Evolutionary conservation across 441 rosid genomes (phyloP).

Genomic region (Syzygium malaccense): DNA sequence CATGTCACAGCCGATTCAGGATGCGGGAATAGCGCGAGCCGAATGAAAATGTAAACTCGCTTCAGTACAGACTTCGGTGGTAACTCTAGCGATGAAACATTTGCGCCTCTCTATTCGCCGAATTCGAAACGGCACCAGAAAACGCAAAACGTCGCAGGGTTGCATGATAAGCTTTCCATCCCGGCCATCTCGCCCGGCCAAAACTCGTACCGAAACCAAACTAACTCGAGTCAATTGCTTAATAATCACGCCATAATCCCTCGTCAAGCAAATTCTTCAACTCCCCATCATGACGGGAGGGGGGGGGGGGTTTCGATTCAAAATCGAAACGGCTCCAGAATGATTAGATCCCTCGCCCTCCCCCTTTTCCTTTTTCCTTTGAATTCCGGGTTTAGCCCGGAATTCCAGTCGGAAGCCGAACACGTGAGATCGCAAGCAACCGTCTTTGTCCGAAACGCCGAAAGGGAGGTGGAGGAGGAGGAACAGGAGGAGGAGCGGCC

Average conservation of each 20-base stretch:
- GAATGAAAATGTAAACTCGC: background rate
- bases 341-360: background rate
- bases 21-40: fast-evolving
- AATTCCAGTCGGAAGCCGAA: background rate
- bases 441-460: background rate
- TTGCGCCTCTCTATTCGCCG: background rate
- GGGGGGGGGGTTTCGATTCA: background rate
- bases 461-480: background rate
- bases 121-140: background rate
- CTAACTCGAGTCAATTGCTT: background rate
- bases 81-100: background rate
- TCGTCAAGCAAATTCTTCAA: background rate
- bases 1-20: background rate
- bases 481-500: background rate
- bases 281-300: background rate
- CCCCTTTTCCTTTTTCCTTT: background rate
- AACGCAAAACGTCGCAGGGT: fast-evolving
- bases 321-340: background rate
- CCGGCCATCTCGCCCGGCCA: background rate
- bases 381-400: background rate
- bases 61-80: fast-evolving
- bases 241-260: background rate
- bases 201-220: background rate
- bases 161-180: background rate
- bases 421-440: background rate